These are phyloP conservation scores for Solanum verrucosum DNA, from an alignment of 257 asterid genomes.

Conservation along the genomic window DNA sequence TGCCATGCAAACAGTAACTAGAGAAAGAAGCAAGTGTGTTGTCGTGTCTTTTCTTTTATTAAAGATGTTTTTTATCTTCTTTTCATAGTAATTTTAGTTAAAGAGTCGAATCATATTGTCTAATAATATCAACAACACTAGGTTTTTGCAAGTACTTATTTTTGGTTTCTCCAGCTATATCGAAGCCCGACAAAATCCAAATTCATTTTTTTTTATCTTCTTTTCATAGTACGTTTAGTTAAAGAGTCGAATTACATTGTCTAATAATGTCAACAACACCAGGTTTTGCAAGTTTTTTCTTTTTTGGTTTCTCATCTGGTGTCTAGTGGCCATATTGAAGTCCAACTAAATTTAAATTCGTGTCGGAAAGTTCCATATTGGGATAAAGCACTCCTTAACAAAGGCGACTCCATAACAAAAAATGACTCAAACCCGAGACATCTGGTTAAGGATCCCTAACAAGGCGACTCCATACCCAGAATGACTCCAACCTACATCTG, in stretches of 20 bases:
- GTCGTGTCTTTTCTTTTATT: conserved; percentile 1
- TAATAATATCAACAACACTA: not conserved
- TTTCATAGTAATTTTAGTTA: conserved; percentile 15
- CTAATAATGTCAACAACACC: conserved; percentile 1
- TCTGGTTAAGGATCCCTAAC: too few species aligned
- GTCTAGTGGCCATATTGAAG: too few species aligned
- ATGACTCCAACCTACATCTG: too few species aligned
- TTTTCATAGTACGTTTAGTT: conserved; percentile 11
- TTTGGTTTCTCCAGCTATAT: not conserved
- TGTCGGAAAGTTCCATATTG: not conserved
- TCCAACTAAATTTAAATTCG: too few species aligned
- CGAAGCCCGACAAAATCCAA: not conserved
- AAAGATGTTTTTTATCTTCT: conserved; percentile 8
- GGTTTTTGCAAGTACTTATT: not conserved
- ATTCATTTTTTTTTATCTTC: conserved; percentile 1
- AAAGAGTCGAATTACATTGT: conserved; percentile 17
- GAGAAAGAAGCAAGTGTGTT: not conserved
- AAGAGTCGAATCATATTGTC: conserved; percentile 15
- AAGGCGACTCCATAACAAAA: too few species aligned
- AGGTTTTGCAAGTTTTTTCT: not conserved
- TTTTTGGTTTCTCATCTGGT: too few species aligned
- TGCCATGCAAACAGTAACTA: not conserved
- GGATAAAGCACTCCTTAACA: too few species aligned
- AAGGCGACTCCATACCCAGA: too few species aligned
- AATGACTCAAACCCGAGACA: too few species aligned